Evolutionary conservation across 1,284 basidiomycete genomes (phyloP).

Genomic region (Flammula alnicola): DNA sequence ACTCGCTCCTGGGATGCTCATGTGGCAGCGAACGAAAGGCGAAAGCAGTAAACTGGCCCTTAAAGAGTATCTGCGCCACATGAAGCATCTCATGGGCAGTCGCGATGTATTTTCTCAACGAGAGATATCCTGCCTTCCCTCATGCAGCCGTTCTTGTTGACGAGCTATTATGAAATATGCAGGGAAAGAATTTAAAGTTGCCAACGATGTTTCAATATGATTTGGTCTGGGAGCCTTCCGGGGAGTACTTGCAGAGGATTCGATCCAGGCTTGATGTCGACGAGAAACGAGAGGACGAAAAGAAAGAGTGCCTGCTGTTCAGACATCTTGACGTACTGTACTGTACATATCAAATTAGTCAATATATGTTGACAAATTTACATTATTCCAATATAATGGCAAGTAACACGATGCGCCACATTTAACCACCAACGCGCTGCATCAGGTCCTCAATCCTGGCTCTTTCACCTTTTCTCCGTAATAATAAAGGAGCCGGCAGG

Average conservation of each 20-base stretch:
- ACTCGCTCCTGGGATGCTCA: neutral
- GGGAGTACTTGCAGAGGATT: neutral
- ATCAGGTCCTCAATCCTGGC: no score
- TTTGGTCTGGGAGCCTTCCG: neutral
- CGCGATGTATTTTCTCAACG: neutral
- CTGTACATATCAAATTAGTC: no score
- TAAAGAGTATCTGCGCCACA: neutral
- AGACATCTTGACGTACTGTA: no score
- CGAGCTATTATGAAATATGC: slow-evolving; percentile 1
- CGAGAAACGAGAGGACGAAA: no score
- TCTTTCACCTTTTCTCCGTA: no score
- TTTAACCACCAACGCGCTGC: no score
- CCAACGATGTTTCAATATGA: slow-evolving; percentile 1
- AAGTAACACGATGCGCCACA: no score
- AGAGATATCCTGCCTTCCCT: neutral
- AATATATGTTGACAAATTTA: no score
- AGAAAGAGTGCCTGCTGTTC: no score
- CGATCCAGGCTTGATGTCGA: neutral
- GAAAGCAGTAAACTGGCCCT: neutral
- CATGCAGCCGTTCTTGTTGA: neutral
- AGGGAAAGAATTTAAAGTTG: neutral
- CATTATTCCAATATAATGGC: no score
- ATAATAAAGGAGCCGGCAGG: no score
- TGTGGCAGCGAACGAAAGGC: slow-evolving; percentile 1
- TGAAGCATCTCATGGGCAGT: neutral